phyloP scores from a whole-genome alignment of 129 eudicot species.

The Flaveria ramosissima region DNA sequence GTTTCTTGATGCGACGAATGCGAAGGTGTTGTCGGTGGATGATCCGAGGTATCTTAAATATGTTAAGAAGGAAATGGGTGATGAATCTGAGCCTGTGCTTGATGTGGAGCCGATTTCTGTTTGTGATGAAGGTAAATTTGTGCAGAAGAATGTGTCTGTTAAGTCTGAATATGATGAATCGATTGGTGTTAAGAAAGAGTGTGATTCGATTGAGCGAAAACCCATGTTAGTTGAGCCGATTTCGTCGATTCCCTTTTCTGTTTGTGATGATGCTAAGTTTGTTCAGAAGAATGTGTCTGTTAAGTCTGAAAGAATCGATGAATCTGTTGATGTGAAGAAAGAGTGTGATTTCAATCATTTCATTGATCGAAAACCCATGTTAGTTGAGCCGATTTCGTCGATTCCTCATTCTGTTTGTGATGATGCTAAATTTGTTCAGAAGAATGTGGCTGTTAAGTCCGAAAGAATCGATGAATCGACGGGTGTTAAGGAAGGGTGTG shows the following conservation, averaged over 20 bases:
- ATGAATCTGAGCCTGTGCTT: slow-evolving; percentile 20
- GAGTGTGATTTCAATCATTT: not conserved
- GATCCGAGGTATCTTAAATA: slow-evolving; percentile 7
- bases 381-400: not conserved
- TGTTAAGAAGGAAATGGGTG: slow-evolving; percentile 27
- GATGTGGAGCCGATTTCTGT: slow-evolving; percentile 37
- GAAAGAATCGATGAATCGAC: slow-evolving; percentile 12
- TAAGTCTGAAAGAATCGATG: slow-evolving; percentile 24
- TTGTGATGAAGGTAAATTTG: no score
- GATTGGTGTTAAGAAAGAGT: not conserved
- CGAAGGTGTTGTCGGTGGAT: slow-evolving; percentile 25
- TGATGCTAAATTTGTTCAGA: no score
- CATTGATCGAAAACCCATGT: not conserved
- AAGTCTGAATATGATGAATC: slow-evolving; percentile 21
- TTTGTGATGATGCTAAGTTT: not conserved
- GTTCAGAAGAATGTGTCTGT: not conserved
- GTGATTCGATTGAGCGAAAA: not conserved
- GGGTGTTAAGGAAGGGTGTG: slow-evolving; percentile 1
- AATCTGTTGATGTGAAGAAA: not conserved
- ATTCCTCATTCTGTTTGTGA: no score
- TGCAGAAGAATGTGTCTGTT: not conserved
- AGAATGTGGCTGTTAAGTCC: slow-evolving; percentile 17
- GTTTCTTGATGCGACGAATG: slow-evolving; percentile 26
- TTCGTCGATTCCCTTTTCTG: not conserved
- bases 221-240: not conserved